Percentiles rank a stretch among this genome's conserved stretches.
Evolutionary conservation across 805 yeast species (phyloP).

Genomic region (Metschnikowia kunwiensis): DNA sequence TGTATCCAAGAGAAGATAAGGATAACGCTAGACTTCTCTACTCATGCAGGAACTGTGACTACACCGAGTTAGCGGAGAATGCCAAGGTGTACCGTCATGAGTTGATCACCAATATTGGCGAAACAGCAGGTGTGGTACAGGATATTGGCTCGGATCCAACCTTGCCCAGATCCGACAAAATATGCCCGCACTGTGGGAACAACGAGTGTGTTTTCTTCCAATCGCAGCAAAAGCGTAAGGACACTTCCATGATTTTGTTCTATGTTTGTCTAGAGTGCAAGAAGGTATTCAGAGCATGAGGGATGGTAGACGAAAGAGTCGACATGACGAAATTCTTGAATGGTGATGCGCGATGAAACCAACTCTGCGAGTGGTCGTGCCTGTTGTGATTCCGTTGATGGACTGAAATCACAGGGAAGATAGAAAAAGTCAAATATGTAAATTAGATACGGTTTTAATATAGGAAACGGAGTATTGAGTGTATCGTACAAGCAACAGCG

Average conservation of each 20-base stretch:
- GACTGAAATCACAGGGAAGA: no score
- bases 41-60: conserved; percentile 92
- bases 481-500: no score
- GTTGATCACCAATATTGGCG: conserved; percentile 85
- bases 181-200: conserved; percentile 85
- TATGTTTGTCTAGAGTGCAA: conserved; percentile 90
- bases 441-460: conserved; percentile 5
- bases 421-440: conserved; percentile 4
- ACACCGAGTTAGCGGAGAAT: conserved; percentile 86
- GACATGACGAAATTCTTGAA: not conserved
- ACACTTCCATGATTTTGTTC: conserved; percentile 91
- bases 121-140: conserved; percentile 94
- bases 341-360: no score
- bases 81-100: conserved; percentile 91
- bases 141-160: conserved; percentile 98
- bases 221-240: conserved; percentile 90
- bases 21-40: conserved; percentile 71
- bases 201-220: conserved; percentile 95
- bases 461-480: conserved; percentile 3
- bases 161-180: conserved; percentile 89
- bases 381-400: no score
- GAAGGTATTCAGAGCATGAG: conserved; percentile 53
- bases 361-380: no score
- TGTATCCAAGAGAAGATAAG: conserved; percentile 94
- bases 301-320: not conserved